Evolutionary conservation across 2,329 filamentous ascomycete species (phyloP).

Genomic region (Epichloe scottii): DNA sequence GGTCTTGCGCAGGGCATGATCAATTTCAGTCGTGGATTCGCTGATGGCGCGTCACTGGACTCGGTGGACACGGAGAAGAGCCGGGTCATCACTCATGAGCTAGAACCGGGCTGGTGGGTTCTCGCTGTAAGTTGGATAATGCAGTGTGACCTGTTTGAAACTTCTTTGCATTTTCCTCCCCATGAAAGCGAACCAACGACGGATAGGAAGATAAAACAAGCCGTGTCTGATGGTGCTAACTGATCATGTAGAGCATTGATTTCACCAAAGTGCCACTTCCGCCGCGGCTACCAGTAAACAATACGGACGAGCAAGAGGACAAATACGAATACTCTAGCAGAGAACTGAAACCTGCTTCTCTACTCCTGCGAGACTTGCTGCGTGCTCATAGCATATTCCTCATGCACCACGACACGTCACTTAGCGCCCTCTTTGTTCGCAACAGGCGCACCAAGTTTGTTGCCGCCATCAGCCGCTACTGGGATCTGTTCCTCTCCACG

Average conservation of each 20-base stretch:
- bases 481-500: conserved; percentile 54
- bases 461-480: conserved; percentile 63
- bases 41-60: conserved; percentile 62
- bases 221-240: conserved; percentile 2
- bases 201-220: neutral
- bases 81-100: conserved; percentile 70
- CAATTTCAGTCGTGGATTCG: conserved; percentile 81
- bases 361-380: conserved; percentile 69
- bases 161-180: neutral
- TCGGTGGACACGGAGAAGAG: conserved; percentile 85
- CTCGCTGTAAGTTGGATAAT: conserved; percentile 54
- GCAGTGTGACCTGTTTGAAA: neutral
- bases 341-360: conserved; percentile 70
- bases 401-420: conserved; percentile 69
- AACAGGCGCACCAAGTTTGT: conserved; percentile 57
- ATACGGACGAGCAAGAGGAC: conserved; percentile 26
- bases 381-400: conserved; percentile 76
- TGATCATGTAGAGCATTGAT: conserved; percentile 43
- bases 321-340: conserved; percentile 72
- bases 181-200: too few relatives aligned
- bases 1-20: conserved; percentile 95
- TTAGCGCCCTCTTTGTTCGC: conserved; percentile 56
- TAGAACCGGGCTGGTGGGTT: conserved; percentile 93
- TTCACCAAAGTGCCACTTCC: conserved; percentile 61
- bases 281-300: conserved; percentile 32